Evolutionary conservation across 805 yeast genomes (phyloP).

Genomic region (Cyberlindnera sargentensis): DNA sequence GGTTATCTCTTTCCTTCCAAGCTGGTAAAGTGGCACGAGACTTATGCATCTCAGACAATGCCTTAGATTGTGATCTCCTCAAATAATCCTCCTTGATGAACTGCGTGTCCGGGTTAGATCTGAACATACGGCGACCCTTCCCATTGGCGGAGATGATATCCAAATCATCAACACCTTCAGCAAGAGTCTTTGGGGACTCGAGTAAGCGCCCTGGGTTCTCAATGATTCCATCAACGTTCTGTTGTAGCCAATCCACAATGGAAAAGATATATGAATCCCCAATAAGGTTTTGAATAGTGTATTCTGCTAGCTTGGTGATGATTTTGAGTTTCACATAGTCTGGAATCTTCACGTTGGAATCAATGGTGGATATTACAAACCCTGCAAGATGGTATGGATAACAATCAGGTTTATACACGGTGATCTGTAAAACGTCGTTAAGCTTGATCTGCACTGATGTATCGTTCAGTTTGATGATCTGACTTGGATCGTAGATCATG

Average conservation of each 20-base stretch:
- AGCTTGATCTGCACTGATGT: slow-evolving; percentile 12
- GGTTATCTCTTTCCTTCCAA: slow-evolving; percentile 56
- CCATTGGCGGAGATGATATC: slow-evolving; percentile 2
- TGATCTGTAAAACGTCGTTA: slow-evolving; percentile 24
- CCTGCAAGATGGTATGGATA: slow-evolving; percentile 75
- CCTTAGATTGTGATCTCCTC: slow-evolving; percentile 24
- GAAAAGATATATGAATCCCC: slow-evolving; percentile 69
- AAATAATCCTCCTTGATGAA: slow-evolving; percentile 30
- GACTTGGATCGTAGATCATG: slow-evolving; percentile 41
- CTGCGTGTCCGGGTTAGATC: slow-evolving; percentile 27
- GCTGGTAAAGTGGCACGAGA: slow-evolving; percentile 70
- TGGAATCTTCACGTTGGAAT: slow-evolving; percentile 45
- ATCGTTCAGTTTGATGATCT: slow-evolving; percentile 25
- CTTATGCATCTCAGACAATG: slow-evolving; percentile 33
- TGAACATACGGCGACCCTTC: slow-evolving; percentile 9
- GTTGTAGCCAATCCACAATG: slow-evolving; percentile 74
- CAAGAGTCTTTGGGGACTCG: slow-evolving; percentile 14
- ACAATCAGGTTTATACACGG: slow-evolving; percentile 37
- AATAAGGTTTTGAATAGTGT: slow-evolving; percentile 37
- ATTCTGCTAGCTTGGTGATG: slow-evolving; percentile 37
- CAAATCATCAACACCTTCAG: slow-evolving; percentile 1
- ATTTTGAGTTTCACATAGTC: slow-evolving; percentile 62
- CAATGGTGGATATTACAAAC: slow-evolving; percentile 41
- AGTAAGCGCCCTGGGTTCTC: slow-evolving; percentile 71
- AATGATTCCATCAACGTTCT: slow-evolving; percentile 47